phyloP scores from a whole-genome alignment of 495 filamentous ascomycete genomes.

The Copromyces sp. region DNA sequence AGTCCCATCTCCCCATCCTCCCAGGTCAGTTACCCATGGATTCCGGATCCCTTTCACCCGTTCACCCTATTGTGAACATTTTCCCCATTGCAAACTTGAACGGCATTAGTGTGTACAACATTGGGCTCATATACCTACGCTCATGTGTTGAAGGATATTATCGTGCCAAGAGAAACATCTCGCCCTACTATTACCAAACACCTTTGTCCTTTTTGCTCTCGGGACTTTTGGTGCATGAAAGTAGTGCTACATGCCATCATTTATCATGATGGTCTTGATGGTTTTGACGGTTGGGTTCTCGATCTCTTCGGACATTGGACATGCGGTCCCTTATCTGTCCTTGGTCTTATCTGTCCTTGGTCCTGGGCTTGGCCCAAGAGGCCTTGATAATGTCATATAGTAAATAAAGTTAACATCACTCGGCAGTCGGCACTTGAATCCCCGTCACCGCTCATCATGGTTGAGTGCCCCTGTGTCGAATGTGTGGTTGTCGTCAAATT shows the following conservation, averaged over 20 bases:
- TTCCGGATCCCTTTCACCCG: background rate
- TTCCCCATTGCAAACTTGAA: background rate
- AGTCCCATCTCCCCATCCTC: background rate
- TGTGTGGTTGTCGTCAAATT: background rate
- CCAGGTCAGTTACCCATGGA: background rate
- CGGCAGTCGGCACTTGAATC: background rate
- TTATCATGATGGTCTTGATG: background rate
- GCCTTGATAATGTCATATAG: background rate
- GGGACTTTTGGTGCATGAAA: background rate
- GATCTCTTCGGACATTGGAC: background rate
- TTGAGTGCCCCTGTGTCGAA: background rate
- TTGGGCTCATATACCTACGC: background rate
- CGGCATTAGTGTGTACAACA: background rate
- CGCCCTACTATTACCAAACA: background rate
- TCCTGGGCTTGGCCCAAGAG: background rate
- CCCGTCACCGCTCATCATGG: background rate
- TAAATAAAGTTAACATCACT: background rate
- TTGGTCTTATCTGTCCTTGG: background rate
- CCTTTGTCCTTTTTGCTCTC: background rate
- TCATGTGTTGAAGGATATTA: constrained; percentile 1
- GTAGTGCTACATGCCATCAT: background rate
- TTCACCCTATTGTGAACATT: background rate
- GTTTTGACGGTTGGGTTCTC: background rate
- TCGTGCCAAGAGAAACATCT: background rate
- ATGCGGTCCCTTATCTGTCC: background rate